Conservation (phyloP, 441 rosid genomes). For the Euphorbia celastroides region DNA sequence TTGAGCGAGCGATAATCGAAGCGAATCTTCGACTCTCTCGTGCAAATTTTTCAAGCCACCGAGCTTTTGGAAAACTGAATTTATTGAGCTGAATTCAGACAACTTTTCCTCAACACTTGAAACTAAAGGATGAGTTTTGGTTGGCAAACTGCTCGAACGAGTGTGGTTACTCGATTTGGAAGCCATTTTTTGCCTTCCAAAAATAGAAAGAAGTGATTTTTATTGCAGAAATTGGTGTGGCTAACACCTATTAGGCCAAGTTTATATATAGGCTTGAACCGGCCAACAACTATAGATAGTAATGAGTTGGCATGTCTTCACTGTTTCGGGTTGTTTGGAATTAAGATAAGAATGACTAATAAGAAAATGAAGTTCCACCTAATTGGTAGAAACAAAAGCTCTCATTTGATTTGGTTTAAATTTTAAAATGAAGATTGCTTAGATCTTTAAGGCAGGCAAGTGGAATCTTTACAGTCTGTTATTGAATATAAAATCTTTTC, state of each 20-base stretch:
- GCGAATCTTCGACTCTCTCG: too few relatives aligned
- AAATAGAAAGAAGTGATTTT: neutral
- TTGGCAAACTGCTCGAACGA: too few relatives aligned
- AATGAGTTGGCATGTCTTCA: neutral
- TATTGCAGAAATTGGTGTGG: neutral
- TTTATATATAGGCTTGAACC: neutral
- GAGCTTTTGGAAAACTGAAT: too few relatives aligned
- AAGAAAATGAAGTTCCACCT: neutral
- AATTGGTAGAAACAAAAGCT: too few relatives aligned
- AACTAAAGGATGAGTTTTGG: too few relatives aligned
- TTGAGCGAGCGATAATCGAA: too few relatives aligned
- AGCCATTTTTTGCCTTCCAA: slow-evolving; percentile 1
- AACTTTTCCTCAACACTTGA: too few relatives aligned
- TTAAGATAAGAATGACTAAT: neutral
- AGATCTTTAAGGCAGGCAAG: neutral
- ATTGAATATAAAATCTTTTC: neutral
- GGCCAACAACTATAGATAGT: neutral
- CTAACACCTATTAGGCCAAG: neutral
- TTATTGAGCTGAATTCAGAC: too few relatives aligned
- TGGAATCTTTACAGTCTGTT: slow-evolving; percentile 9
- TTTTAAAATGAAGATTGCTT: neutral
- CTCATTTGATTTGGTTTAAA: too few relatives aligned
- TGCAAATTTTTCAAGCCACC: too few relatives aligned
- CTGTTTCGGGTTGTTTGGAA: neutral
- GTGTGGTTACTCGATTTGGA: neutral